A percentile compares a stretch with the other conserved stretches of the same genome.
Evolutionary conservation across 2,329 filamentous ascomycete genomes (phyloP).

Genomic region (Fusarium marasasianum): DNA sequence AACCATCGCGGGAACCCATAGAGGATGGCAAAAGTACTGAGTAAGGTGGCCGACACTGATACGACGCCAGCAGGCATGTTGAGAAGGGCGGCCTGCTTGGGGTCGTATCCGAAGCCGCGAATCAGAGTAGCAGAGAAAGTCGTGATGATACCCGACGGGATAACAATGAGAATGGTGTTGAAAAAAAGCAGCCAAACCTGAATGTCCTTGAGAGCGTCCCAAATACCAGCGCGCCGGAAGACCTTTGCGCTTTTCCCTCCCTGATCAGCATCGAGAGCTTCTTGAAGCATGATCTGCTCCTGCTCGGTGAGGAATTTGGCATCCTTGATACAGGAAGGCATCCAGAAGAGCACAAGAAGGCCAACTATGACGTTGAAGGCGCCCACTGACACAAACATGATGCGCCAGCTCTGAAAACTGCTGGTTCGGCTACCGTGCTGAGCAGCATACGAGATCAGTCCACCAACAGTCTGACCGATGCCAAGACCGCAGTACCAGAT

Average conservation of each 20-base stretch:
- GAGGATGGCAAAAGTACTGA: slow-evolving; percentile 1
- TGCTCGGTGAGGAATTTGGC: slow-evolving; percentile 5
- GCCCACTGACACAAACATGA: slow-evolving; percentile 2
- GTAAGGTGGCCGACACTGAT: not conserved
- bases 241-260: not conserved
- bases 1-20: not conserved
- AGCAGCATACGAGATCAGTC: slow-evolving; percentile 5
- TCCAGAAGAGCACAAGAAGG: slow-evolving; percentile 1
- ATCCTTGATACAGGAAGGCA: not conserved
- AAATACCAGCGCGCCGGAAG: not conserved
- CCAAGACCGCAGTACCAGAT: slow-evolving; percentile 16
- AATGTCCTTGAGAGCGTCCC: not conserved
- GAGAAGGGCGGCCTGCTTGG: not conserved
- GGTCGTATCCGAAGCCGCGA: not conserved
- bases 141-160: not conserved
- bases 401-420: not conserved
- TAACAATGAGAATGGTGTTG: slow-evolving; percentile 7
- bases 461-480: not conserved
- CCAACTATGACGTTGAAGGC: slow-evolving; percentile 1
- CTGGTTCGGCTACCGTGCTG: not conserved
- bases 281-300: not conserved
- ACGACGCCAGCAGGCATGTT: slow-evolving; percentile 9
- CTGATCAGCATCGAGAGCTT: not conserved
- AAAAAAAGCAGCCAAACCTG: slow-evolving; percentile 8
- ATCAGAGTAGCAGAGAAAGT: slow-evolving; percentile 3